Evolutionary conservation across 208 protist genomes (phyloP).

Genomic region (Phytomonas francai): DNA sequence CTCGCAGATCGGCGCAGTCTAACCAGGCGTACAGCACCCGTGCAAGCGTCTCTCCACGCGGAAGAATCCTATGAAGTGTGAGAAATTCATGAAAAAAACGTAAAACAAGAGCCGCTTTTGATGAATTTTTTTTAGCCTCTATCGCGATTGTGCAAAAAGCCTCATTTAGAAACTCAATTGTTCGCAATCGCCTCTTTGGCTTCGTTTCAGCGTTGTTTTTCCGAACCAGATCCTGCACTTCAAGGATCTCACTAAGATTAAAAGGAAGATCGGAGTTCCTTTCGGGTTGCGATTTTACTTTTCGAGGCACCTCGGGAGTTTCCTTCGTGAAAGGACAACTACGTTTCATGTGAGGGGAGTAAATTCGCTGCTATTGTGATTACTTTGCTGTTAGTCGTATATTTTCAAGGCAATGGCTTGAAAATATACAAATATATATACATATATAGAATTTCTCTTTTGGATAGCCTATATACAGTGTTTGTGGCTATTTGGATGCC

Average conservation of each 20-base stretch:
- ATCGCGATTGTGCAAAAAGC: slow-evolving; percentile 36
- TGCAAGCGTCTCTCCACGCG: slow-evolving; percentile 40
- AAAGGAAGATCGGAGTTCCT: slow-evolving; percentile 30
- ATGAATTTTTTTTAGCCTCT: slow-evolving; percentile 16
- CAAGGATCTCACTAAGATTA: slow-evolving; percentile 27
- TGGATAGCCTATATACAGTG: no score
- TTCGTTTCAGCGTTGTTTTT: slow-evolving; percentile 55
- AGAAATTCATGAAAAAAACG: slow-evolving; percentile 42
- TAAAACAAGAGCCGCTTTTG: slow-evolving; percentile 13
- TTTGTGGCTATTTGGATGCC: no score
- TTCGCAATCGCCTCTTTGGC: slow-evolving; percentile 30
- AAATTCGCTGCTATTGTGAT: no score
- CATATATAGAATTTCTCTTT: no score
- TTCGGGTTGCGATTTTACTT: slow-evolving; percentile 14
- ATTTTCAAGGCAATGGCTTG: no score
- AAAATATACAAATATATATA: no score
- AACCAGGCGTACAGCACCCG: slow-evolving; percentile 59
- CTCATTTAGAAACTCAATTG: slow-evolving; percentile 61
- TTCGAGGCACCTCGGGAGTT: no score
- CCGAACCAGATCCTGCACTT: slow-evolving; percentile 35
- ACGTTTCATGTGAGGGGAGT: no score
- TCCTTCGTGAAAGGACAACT: no score
- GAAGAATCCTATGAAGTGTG: slow-evolving; percentile 32
- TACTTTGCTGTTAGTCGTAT: no score
- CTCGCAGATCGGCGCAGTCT: slow-evolving; percentile 13